A percentile compares a stretch with the other conserved stretches of the same genome.
These are phyloP conservation scores for Phytophthora sp. DNA, from an alignment of 352 stramenopile species.

Conservation along the genomic window DNA sequence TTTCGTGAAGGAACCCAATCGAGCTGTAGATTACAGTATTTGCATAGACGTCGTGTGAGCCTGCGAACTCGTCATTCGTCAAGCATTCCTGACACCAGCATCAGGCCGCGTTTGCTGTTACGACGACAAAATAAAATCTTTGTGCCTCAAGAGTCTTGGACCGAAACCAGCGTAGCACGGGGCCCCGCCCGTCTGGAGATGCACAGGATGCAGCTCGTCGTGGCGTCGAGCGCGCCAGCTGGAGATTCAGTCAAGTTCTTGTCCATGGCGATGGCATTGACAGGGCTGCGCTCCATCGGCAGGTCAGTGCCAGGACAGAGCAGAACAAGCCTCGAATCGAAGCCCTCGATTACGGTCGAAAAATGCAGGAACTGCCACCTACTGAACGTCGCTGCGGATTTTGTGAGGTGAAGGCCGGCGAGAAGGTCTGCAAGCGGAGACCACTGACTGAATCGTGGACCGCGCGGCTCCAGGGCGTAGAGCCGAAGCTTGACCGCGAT, in stretches of 20 bases:
- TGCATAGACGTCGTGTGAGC: background rate
- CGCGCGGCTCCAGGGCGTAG: background rate
- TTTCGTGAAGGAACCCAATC: constrained; percentile 4
- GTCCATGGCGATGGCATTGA: background rate
- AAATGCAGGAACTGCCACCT: background rate
- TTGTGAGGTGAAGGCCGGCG: constrained; percentile 2
- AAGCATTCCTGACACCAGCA: background rate
- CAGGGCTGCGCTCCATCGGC: background rate
- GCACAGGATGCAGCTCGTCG: constrained; percentile 32
- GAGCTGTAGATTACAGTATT: no score
- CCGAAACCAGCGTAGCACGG: constrained; percentile 10
- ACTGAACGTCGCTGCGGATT: background rate
- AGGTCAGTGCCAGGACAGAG: background rate
- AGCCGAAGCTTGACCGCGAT: constrained; percentile 16
- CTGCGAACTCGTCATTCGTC: constrained; percentile 6
- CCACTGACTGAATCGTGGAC: constrained; percentile 15
- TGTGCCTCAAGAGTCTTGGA: background rate
- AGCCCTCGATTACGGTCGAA: no score
- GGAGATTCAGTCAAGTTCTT: background rate
- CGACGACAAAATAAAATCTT: constrained; percentile 32
- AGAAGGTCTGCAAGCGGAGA: constrained; percentile 2
- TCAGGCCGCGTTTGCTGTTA: no score
- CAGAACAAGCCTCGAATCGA: background rate
- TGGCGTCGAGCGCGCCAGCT: constrained; percentile 16
- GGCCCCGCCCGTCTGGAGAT: constrained; percentile 18